Conservation (phyloP, 78 protist species). For the Monosiga brevicollis region DNA sequence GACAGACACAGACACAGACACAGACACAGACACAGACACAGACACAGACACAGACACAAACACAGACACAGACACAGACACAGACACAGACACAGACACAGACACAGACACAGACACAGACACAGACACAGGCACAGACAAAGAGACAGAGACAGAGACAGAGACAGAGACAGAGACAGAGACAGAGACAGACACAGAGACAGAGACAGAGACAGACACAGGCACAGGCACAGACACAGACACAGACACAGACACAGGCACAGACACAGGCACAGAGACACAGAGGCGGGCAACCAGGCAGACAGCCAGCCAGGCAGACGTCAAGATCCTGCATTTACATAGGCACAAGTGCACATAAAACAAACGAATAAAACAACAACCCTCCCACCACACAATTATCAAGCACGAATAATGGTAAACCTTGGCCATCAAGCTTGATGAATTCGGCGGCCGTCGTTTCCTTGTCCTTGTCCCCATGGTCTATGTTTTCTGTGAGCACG, state of each 20-base stretch:
- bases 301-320: no score
- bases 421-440: not conserved
- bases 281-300: no score
- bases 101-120: not conserved
- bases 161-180: not conserved
- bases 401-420: not conserved
- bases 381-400: not conserved
- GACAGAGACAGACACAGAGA: not conserved
- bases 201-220: not conserved
- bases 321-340: not conserved
- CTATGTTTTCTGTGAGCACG: not conserved
- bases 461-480: no score
- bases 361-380: not conserved
- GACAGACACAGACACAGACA: no score
- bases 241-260: not conserved
- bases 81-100: not conserved
- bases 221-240: not conserved
- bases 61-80: not conserved
- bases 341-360: not conserved
- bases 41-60: not conserved
- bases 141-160: not conserved
- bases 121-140: not conserved
- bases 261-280: not conserved
- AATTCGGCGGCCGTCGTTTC: no score
- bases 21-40: not conserved